Evolutionary conservation across 257 asterid species (phyloP).

Genomic region (Nicotiana attenuata): DNA sequence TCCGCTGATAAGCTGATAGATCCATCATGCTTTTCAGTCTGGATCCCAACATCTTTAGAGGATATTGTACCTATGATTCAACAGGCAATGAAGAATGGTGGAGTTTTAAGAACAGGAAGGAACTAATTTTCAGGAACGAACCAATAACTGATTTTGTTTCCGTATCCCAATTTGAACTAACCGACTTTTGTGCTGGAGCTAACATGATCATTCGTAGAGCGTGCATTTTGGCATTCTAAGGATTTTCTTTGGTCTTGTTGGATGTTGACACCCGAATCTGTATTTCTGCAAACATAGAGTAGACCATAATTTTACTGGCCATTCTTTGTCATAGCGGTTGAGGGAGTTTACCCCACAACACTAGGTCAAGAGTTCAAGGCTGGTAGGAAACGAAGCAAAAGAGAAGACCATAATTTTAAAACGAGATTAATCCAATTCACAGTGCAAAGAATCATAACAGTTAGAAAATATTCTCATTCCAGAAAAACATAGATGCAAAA

Average conservation of each 20-base stretch:
- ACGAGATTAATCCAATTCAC: neutral
- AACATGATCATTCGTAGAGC: slow-evolving; percentile 22
- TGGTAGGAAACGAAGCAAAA: neutral
- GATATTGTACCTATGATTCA: slow-evolving; percentile 35
- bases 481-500: neutral
- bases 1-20: slow-evolving; percentile 22
- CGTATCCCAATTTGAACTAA: slow-evolving; percentile 37
- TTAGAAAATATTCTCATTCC: neutral
- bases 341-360: too few species aligned
- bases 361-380: too few species aligned
- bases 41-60: slow-evolving; percentile 47
- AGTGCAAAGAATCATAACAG: neutral
- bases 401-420: neutral
- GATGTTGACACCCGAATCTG: slow-evolving; percentile 25
- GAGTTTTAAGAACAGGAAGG: neutral
- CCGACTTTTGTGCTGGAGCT: slow-evolving; percentile 43
- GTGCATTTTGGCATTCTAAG: slow-evolving; percentile 23
- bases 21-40: slow-evolving; percentile 43
- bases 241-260: slow-evolving; percentile 35
- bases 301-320: neutral
- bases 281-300: slow-evolving; percentile 20
- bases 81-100: slow-evolving; percentile 14
- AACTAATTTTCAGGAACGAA: slow-evolving; percentile 16
- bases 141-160: slow-evolving; percentile 7
- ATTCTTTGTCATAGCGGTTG: too few species aligned